A percentile compares a stretch with the other conserved stretches of the same genome.
Evolutionary conservation across 352 stramenopile species (phyloP).

Genomic region (Aphanomyces invadans): DNA sequence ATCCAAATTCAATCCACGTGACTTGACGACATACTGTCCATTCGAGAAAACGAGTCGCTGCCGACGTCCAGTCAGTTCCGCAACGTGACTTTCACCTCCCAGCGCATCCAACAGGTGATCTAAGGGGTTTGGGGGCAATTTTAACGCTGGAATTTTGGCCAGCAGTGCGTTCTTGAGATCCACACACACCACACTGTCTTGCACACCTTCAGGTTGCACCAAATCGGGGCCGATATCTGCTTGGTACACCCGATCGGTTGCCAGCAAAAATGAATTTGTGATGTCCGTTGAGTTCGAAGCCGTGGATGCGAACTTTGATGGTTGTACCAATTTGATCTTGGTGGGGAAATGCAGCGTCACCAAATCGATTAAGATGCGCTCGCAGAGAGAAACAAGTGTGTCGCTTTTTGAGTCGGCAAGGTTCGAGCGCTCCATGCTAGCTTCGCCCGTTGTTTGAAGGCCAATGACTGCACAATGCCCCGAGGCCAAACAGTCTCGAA

Average conservation of each 20-base stretch:
- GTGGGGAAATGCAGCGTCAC: conserved; percentile 12
- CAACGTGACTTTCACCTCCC: conserved; percentile 43
- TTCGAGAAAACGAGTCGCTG: conserved; percentile 9
- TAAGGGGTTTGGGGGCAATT: conserved; percentile 41
- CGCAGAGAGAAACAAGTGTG: conserved; percentile 7
- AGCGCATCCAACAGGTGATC: conserved; percentile 63
- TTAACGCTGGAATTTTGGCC: conserved; percentile 20
- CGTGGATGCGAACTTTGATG: conserved; percentile 24
- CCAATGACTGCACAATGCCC: conserved; percentile 56
- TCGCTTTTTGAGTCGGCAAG: conserved; percentile 8
- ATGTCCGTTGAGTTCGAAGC: conserved; percentile 30
- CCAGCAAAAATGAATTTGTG: conserved; percentile 28
- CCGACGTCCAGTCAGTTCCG: conserved; percentile 55
- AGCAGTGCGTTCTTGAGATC: conserved; percentile 26
- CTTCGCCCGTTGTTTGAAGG: conserved; percentile 59
- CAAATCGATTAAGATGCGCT: conserved; percentile 21
- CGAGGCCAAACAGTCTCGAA: conserved; percentile 31
- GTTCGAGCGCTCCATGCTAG: conserved; percentile 32
- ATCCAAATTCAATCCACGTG: conserved; percentile 32
- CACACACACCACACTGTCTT: conserved; percentile 25
- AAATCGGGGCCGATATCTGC: conserved; percentile 27
- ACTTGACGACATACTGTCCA: conserved; percentile 1
- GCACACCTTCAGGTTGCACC: conserved; percentile 28
- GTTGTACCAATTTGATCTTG: conserved; percentile 28
- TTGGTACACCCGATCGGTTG: conserved; percentile 12